Evolutionary conservation across 176 grass and related monocot species (phyloP).

Genomic region (Oryza meridionalis): DNA sequence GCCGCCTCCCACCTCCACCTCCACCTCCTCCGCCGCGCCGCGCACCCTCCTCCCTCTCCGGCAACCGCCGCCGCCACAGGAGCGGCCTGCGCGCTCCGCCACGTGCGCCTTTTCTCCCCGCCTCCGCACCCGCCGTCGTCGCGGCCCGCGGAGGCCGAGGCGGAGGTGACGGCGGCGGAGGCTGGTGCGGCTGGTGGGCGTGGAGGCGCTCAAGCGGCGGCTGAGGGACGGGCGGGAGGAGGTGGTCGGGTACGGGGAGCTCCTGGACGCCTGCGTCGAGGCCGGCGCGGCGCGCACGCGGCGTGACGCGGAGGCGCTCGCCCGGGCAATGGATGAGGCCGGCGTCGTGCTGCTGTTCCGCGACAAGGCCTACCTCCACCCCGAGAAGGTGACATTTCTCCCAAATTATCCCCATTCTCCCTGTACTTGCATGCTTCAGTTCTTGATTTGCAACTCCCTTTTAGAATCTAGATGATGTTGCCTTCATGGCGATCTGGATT

Average conservation of each 20-base stretch:
- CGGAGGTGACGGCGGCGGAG: conserved; percentile 31
- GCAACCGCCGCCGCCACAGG: neutral
- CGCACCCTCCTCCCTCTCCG: neutral
- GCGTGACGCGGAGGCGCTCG: conserved; percentile 53
- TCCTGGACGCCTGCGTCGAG: conserved; percentile 63
- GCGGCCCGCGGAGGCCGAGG: neutral
- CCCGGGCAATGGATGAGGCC: conserved; percentile 50
- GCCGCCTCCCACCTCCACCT: neutral
- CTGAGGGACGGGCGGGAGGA: conserved; percentile 46
- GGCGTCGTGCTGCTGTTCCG: conserved; percentile 70
- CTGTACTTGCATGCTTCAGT: neutral
- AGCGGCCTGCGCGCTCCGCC: neutral
- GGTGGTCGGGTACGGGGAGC: conserved; percentile 54
- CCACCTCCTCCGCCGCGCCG: neutral
- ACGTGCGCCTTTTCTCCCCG: neutral
- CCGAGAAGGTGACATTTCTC: conserved; percentile 54
- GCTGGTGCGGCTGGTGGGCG: conserved; percentile 49
- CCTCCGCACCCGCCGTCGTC: neutral
- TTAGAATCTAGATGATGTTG: neutral
- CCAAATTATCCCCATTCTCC: neutral
- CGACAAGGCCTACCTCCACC: conserved; percentile 76
- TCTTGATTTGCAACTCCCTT: neutral
- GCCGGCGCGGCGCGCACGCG: conserved; percentile 55
- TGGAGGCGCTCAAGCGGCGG: conserved; percentile 48
- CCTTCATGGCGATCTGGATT: conserved; percentile 9